A percentile compares a stretch with the other conserved stretches of the same genome.
Conservation (phyloP, 805 yeast species). For the Ogataea trehaloabstinens region DNA sequence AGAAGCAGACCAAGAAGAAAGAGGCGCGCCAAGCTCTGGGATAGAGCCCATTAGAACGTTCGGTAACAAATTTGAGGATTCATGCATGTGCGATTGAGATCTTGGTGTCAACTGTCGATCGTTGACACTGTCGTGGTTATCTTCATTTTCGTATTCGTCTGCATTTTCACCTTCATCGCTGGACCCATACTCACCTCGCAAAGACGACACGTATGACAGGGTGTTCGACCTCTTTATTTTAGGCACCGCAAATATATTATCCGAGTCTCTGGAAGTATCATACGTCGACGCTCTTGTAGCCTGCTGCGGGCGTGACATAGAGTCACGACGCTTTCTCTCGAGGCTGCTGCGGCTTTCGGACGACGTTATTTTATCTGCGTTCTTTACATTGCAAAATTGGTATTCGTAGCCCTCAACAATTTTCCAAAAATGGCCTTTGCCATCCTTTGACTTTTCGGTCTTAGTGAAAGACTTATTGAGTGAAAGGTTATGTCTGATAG, state of each 20-base stretch:
- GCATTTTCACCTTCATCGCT: slow-evolving; percentile 9
- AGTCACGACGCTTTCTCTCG: slow-evolving; percentile 3
- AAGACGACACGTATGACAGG: slow-evolving; percentile 11
- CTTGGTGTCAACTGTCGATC: background rate
- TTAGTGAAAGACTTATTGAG: slow-evolving; percentile 90
- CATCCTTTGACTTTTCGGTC: slow-evolving; percentile 86
- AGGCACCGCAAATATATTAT: slow-evolving; percentile 13
- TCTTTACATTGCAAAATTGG: slow-evolving; percentile 68
- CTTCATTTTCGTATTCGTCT: slow-evolving; percentile 14
- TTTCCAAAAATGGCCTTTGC: slow-evolving; percentile 92
- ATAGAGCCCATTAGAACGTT: slow-evolving; percentile 23
- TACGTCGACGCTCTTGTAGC: slow-evolving; percentile 6
- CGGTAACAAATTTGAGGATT: background rate
- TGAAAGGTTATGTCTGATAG: slow-evolving; percentile 90
- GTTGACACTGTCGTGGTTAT: slow-evolving; percentile 2
- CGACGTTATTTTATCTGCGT: slow-evolving; percentile 36
- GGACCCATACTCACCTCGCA: slow-evolving; percentile 5
- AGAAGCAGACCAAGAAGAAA: slow-evolving; percentile 40
- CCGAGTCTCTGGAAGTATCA: slow-evolving; percentile 10
- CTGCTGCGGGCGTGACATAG: slow-evolving; percentile 2
- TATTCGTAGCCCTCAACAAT: slow-evolving; percentile 80
- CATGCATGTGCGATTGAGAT: slow-evolving; percentile 1
- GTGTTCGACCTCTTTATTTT: slow-evolving; percentile 13
- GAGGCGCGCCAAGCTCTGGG: slow-evolving; percentile 39
- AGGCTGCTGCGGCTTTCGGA: slow-evolving; percentile 4